Percentiles rank a stretch among this genome's conserved stretches.
These are phyloP conservation scores for Dictyostelium purpureum DNA, from an alignment of 78 protist genomes.

Conservation along the genomic window DNA sequence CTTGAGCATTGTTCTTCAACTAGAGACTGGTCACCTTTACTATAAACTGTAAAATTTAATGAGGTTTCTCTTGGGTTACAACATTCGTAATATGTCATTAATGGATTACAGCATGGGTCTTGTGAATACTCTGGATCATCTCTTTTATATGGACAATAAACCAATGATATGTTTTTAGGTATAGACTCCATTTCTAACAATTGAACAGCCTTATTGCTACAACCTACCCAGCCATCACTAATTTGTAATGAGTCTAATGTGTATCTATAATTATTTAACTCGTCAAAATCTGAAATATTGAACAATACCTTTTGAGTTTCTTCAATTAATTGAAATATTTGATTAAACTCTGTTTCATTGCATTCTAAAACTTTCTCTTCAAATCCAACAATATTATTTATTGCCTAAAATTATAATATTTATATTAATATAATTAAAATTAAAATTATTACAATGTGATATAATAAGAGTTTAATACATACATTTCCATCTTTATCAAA, in stretches of 20 bases:
- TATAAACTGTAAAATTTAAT: neutral
- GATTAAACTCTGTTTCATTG: neutral
- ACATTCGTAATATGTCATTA: neutral
- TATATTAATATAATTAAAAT: neutral
- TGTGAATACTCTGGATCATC: neutral
- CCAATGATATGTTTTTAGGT: neutral
- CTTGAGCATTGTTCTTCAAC: neutral
- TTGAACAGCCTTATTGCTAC: neutral
- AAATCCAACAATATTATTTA: neutral
- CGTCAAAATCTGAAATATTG: conserved; percentile 5
- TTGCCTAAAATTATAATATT: neutral
- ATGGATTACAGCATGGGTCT: neutral
- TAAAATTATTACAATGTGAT: too few species aligned
- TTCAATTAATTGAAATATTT: neutral
- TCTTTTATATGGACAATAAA: neutral
- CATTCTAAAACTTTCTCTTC: neutral
- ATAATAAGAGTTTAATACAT: neutral
- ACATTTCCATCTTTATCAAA: neutral
- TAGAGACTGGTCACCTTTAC: neutral
- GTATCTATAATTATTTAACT: conserved; percentile 8
- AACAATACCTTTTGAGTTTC: neutral
- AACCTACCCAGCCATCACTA: conserved; percentile 1
- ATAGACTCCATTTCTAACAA: neutral
- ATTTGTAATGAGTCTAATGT: neutral
- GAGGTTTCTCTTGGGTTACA: neutral